Percentiles rank a stretch among this genome's conserved stretches.
phyloP scores from a whole-genome alignment of 805 yeast genomes.

The Pichia exigua region DNA sequence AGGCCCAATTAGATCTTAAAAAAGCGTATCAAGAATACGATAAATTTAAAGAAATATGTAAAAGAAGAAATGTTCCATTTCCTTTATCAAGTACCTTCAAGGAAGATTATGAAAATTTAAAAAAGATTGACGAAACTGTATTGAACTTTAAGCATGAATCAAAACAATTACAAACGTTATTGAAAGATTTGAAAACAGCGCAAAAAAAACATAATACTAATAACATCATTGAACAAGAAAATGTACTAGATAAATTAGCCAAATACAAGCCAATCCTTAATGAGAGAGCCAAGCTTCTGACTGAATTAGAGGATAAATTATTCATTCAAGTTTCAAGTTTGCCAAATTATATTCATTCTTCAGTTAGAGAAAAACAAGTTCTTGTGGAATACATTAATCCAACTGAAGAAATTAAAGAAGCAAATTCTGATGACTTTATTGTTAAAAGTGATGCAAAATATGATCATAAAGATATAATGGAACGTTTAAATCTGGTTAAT shows the following conservation, averaged over 20 bases:
- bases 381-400: conserved; percentile 49
- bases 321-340: conserved; percentile 37
- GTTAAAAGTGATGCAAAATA: conserved; percentile 7
- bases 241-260: conserved; percentile 15
- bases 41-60: conserved; percentile 23
- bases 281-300: conserved; percentile 19
- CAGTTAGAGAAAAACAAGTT: conserved; percentile 37
- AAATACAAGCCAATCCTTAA: conserved; percentile 26
- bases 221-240: conserved; percentile 6
- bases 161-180: conserved; percentile 14
- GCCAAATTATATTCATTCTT: conserved; percentile 54
- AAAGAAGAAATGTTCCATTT: conserved; percentile 27
- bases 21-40: conserved; percentile 24
- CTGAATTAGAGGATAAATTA: conserved; percentile 30
- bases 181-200: conserved; percentile 15
- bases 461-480: conserved; percentile 72
- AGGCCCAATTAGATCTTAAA: conserved; percentile 31
- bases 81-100: conserved; percentile 18
- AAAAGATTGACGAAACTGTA: conserved; percentile 9
- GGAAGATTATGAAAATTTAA: conserved; percentile 15
- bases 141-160: conserved; percentile 18
- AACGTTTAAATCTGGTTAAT: conserved; percentile 58
- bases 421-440: conserved; percentile 15
- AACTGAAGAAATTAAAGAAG: conserved; percentile 15
- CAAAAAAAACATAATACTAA: conserved; percentile 12